A percentile compares a stretch with the other conserved stretches of the same genome.
phyloP scores from a whole-genome alignment of 2,329 filamentous ascomycete species.

The Cercospora sesami region DNA sequence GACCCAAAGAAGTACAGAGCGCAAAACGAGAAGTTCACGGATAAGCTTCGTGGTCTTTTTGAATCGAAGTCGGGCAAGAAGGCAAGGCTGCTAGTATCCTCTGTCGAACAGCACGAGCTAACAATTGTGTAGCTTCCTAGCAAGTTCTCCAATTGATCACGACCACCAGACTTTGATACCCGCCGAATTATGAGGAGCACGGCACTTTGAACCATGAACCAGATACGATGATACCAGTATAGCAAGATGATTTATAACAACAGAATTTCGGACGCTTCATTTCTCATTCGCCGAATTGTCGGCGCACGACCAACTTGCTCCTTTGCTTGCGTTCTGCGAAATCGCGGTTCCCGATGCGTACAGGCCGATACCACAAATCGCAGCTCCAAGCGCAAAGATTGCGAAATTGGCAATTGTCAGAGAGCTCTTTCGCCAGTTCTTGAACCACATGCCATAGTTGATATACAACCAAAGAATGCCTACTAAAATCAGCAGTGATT shows the following conservation, averaged over 20 bases:
- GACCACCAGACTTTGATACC: neutral
- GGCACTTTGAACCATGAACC: neutral
- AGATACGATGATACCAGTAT: neutral
- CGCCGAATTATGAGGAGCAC: neutral
- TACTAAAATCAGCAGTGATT: neutral
- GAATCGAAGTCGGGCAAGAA: conserved; percentile 40
- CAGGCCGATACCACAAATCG: conserved; percentile 35
- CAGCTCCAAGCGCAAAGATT: conserved; percentile 39
- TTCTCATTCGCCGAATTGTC: conserved; percentile 18
- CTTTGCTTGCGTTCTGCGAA: conserved; percentile 17
- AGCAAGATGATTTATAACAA: neutral
- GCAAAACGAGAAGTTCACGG: conserved; percentile 40
- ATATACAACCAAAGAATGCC: conserved; percentile 42
- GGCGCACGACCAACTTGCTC: conserved; percentile 25
- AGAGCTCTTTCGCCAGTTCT: conserved; percentile 44
- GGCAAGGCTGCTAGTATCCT: conserved; percentile 17
- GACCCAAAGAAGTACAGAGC: conserved; percentile 34
- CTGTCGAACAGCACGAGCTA: neutral
- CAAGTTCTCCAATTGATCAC: conserved; percentile 8
- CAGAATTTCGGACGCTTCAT: neutral
- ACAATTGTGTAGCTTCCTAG: conserved; percentile 1
- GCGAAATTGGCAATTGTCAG: conserved; percentile 47
- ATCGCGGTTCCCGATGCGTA: conserved; percentile 32
- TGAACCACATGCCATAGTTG: conserved; percentile 47
- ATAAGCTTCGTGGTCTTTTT: conserved; percentile 35